phyloP scores from a whole-genome alignment of 768 basidiomycete species.

The Phlebiopsis flavidoalba region DNA sequence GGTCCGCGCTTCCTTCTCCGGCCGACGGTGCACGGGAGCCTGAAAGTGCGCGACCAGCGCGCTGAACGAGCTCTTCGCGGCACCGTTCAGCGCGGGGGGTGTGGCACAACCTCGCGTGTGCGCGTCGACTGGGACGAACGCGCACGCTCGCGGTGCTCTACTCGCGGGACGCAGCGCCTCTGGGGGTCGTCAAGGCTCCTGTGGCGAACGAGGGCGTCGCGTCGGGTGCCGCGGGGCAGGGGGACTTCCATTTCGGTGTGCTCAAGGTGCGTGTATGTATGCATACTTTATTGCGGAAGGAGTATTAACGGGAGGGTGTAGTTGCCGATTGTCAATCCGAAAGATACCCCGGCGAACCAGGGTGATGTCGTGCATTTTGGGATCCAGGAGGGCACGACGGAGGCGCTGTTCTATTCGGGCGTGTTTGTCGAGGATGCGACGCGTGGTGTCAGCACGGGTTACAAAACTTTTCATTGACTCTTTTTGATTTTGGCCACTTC shows the following conservation, averaged over 20 bases:
- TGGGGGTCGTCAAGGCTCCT: slow-evolving; percentile 38
- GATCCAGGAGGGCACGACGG: slow-evolving; percentile 51
- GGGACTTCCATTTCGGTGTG: slow-evolving; percentile 58
- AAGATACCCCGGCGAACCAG: slow-evolving; percentile 41
- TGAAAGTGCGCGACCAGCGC: slow-evolving; percentile 57
- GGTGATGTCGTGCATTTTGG: slow-evolving; percentile 54
- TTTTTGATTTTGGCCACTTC: too few relatives aligned
- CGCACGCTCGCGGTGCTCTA: slow-evolving; percentile 47
- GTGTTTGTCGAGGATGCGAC: slow-evolving; percentile 45
- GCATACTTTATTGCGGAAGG: not conserved
- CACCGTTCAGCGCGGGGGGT: slow-evolving; percentile 34
- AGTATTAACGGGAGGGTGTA: slow-evolving; percentile 15
- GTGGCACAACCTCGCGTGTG: slow-evolving; percentile 62
- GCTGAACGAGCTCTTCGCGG: slow-evolving; percentile 42
- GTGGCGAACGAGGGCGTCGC: slow-evolving; percentile 36
- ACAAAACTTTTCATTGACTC: not conserved
- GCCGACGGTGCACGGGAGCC: slow-evolving; percentile 36
- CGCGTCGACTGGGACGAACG: slow-evolving; percentile 49
- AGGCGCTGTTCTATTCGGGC: slow-evolving; percentile 53
- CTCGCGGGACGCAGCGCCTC: slow-evolving; percentile 34
- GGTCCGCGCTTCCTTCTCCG: slow-evolving; percentile 33
- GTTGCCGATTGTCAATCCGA: slow-evolving; percentile 49
- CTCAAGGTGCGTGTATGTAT: slow-evolving; percentile 41
- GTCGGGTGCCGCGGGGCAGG: slow-evolving; percentile 40
- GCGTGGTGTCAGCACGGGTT: slow-evolving; percentile 33